Conservation (phyloP, 345 rosid species). For the Linum tenue region DNA sequence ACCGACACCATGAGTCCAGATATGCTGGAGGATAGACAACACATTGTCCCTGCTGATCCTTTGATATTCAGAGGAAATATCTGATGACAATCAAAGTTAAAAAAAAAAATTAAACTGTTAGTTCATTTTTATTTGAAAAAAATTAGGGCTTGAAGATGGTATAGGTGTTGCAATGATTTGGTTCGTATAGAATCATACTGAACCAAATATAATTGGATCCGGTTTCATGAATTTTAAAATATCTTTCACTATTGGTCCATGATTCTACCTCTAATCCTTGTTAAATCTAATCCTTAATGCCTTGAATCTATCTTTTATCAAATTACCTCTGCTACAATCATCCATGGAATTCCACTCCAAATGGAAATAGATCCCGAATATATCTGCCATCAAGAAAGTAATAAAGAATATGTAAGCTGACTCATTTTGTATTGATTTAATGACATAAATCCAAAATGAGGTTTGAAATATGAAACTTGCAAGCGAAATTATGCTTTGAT, state of each 20-base stretch:
- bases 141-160: no score
- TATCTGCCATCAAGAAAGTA: background rate
- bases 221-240: no score
- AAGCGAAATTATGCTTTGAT: background rate
- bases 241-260: no score
- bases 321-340: background rate
- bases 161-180: no score
- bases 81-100: background rate
- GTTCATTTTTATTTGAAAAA: no score
- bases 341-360: slow-evolving; percentile 1
- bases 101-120: no score
- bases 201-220: no score
- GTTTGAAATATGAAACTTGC: background rate
- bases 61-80: background rate
- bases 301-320: no score
- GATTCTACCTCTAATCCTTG: no score
- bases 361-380: background rate
- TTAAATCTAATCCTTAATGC: no score
- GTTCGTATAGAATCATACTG: no score
- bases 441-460: background rate
- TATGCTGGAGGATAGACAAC: background rate
- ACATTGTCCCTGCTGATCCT: background rate
- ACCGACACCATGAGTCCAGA: background rate
- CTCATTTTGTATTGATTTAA: background rate
- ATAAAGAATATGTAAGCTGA: background rate